Evolutionary conservation across 306 rosid genomes (phyloP).

Genomic region (Ochetophila trinervis): DNA sequence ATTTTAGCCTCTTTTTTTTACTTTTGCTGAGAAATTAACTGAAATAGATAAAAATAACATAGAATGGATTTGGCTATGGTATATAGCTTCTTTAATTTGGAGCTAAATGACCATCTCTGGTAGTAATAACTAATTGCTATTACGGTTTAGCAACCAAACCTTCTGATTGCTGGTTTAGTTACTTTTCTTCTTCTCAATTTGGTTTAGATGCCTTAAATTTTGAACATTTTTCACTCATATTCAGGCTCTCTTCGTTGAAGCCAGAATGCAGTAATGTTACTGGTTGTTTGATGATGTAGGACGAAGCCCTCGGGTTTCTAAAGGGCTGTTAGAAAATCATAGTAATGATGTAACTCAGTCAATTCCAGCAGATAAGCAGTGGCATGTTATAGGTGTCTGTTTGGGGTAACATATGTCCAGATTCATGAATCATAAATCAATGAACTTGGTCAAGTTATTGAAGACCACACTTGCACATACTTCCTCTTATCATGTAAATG

Average conservation of each 20-base stretch:
- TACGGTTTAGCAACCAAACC: background rate
- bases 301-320: constrained; percentile 27
- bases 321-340: constrained; percentile 29
- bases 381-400: constrained; percentile 73
- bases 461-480: constrained; percentile 51
- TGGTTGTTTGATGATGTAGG: constrained; percentile 25
- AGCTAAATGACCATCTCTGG: background rate
- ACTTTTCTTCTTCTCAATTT: constrained; percentile 2
- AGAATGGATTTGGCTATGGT: no score
- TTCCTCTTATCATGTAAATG: constrained; percentile 74
- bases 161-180: background rate
- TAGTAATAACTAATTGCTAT: background rate
- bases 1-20: background rate
- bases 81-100: no score
- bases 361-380: constrained; percentile 73
- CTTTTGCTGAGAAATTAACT: background rate
- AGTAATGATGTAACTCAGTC: constrained; percentile 33
- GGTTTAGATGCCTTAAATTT: constrained; percentile 43
- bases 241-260: constrained; percentile 99
- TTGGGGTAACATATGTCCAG: constrained; percentile 78
- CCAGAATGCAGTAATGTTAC: constrained; percentile 94
- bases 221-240: constrained; percentile 78
- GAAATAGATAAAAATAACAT: background rate
- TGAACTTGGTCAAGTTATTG: constrained; percentile 52
- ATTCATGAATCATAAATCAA: constrained; percentile 54